Percentiles rank a stretch among this genome's conserved stretches.
Conservation (phyloP, 2,329 filamentous ascomycete species). For the Diaporthe sp. region DNA sequence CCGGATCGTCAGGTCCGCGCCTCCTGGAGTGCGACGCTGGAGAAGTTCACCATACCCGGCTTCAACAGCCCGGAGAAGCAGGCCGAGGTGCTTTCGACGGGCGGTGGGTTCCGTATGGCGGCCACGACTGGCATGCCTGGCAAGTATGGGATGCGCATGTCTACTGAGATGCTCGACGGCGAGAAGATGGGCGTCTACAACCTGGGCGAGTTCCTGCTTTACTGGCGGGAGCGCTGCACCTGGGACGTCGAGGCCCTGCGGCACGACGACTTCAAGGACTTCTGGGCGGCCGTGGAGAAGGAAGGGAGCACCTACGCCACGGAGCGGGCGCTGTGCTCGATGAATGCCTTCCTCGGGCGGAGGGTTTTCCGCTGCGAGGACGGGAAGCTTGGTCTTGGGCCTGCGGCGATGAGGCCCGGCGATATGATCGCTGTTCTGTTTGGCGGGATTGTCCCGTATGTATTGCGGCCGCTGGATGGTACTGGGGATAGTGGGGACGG, state of each 20-base stretch:
- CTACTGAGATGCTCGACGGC: constrained; percentile 28
- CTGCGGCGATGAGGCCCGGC: constrained; percentile 39
- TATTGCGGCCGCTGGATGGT: constrained; percentile 19
- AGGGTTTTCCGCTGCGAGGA: constrained; percentile 37
- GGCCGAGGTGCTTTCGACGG: background rate
- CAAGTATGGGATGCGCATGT: constrained; percentile 38
- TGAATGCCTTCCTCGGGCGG: constrained; percentile 31
- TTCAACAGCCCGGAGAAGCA: constrained; percentile 35
- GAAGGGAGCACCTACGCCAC: constrained; percentile 16
- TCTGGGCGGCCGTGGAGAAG: constrained; percentile 20
- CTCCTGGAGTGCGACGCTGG: constrained; percentile 39
- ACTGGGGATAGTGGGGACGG: background rate
- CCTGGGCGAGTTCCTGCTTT: constrained; percentile 41
- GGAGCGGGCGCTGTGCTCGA: constrained; percentile 39
- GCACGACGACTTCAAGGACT: constrained; percentile 33
- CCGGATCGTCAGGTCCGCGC: constrained; percentile 36
- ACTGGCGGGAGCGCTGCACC: constrained; percentile 39
- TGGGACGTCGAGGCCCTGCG: constrained; percentile 25
- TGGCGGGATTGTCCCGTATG: constrained; percentile 38
- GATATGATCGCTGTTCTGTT: constrained; percentile 40
- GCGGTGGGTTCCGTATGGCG: constrained; percentile 2
- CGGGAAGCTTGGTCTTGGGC: constrained; percentile 37
- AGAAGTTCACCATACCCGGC: constrained; percentile 33
- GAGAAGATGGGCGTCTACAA: constrained; percentile 38
- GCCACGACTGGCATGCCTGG: constrained; percentile 28